phyloP scores from a whole-genome alignment of 495 filamentous ascomycete species.

The Podospora australis region DNA sequence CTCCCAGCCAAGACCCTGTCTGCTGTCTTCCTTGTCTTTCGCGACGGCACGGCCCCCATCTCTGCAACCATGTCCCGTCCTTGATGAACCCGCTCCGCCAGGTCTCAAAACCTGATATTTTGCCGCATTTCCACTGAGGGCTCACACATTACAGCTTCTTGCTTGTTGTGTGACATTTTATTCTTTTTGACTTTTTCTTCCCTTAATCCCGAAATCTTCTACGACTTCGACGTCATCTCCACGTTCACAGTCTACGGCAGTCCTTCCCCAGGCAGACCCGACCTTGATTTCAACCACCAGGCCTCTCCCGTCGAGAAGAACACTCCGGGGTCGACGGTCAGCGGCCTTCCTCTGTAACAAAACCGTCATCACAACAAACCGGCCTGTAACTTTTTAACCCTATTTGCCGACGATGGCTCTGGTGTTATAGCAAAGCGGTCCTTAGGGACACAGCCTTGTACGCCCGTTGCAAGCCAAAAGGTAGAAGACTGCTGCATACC shows the following conservation, averaged over 20 bases:
- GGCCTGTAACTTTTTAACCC: conserved; percentile 9
- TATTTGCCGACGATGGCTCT: conserved; percentile 32
- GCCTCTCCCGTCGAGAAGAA: conserved; percentile 1
- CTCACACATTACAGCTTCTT: conserved; percentile 2
- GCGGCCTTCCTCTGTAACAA: conserved; percentile 16
- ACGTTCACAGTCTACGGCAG: not conserved
- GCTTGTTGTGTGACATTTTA: conserved; percentile 1
- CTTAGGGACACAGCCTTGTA: conserved; percentile 44
- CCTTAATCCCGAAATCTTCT: conserved; percentile 1
- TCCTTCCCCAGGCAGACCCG: not conserved
- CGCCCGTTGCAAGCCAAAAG: conserved; percentile 21
- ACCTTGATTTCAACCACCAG: not conserved
- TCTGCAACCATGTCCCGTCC: conserved; percentile 11
- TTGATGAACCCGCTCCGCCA: conserved; percentile 11
- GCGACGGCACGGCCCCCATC: conserved; percentile 2
- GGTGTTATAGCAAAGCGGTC: conserved; percentile 52
- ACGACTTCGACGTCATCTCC: conserved; percentile 15
- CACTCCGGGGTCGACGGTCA: conserved; percentile 12
- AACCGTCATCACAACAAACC: conserved; percentile 13
- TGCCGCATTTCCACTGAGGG: conserved; percentile 17
- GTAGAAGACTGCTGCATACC: conserved; percentile 20
- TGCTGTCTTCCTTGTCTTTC: conserved; percentile 2
- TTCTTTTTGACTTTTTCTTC: not conserved
- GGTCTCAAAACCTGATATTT: conserved; percentile 28
- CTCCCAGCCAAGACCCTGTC: conserved; percentile 8